phyloP scores from a whole-genome alignment of 2,329 filamentous ascomycete species.

The Fusarium sp. region DNA sequence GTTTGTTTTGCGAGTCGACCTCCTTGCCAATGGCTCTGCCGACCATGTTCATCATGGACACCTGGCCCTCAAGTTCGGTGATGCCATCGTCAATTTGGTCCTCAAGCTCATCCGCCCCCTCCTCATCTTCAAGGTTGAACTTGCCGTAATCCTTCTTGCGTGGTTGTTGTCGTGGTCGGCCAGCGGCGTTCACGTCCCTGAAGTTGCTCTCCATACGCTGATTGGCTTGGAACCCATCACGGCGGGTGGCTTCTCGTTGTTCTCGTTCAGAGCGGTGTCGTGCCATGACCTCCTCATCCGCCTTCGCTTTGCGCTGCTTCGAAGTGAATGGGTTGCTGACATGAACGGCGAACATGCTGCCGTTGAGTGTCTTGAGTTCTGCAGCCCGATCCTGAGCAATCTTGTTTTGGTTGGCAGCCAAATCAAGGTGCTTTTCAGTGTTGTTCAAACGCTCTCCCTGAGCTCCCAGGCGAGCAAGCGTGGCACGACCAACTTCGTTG shows the following conservation, averaged over 20 bases:
- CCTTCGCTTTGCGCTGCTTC: slow-evolving; percentile 71
- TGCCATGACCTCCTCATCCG: slow-evolving; percentile 77
- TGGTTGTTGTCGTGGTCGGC: slow-evolving; percentile 49
- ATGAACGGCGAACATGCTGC: slow-evolving; percentile 91
- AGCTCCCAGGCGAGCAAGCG: slow-evolving; percentile 78
- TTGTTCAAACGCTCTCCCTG: slow-evolving; percentile 87
- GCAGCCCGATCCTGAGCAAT: slow-evolving; percentile 83
- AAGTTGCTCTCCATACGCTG: slow-evolving; percentile 68
- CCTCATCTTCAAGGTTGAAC: slow-evolving; percentile 82
- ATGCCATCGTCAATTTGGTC: slow-evolving; percentile 69
- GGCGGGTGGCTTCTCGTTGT: slow-evolving; percentile 72
- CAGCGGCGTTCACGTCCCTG: slow-evolving; percentile 55
- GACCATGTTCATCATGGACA: slow-evolving; percentile 78
- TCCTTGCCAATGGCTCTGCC: slow-evolving; percentile 81
- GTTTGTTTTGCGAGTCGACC: slow-evolving; percentile 80
- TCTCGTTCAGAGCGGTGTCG: slow-evolving; percentile 76
- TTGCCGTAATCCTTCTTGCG: slow-evolving; percentile 66
- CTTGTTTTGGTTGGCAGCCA: slow-evolving; percentile 80
- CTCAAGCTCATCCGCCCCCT: slow-evolving; percentile 62
- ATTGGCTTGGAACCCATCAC: slow-evolving; percentile 63
- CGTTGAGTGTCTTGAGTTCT: slow-evolving; percentile 87
- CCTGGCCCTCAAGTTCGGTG: slow-evolving; percentile 77
- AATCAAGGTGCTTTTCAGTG: slow-evolving; percentile 85
- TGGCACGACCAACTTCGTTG: slow-evolving; percentile 73
- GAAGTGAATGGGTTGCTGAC: slow-evolving; percentile 83